Evolutionary conservation across 2,329 filamentous ascomycete species (phyloP), one percentile per base, ranked within the genome.

Genomic region (Endothia cerciana): DNA sequence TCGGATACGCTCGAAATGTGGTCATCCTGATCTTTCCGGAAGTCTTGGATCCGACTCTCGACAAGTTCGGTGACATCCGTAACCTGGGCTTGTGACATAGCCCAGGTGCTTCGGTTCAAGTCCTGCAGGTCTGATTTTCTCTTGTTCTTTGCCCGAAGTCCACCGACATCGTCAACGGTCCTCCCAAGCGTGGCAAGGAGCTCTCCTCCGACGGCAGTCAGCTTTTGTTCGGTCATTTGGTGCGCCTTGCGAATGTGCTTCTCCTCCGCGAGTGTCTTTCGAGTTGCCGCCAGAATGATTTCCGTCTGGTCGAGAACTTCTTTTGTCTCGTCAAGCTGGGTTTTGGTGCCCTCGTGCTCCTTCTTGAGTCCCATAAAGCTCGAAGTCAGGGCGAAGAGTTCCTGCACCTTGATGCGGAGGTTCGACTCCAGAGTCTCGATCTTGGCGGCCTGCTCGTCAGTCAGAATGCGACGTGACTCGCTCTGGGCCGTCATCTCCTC

Each of bases 351-450:
- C 70, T 99, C 94, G 68, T 96, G 91, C 68, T 97, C 93, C 74
- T 94, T 93, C 78, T 95, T 97, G 72, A 98, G 78, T 0, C 87
- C 89, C 79, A 94, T 93, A 76, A 98, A 97, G 70, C 88, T 93
- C 51, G 90, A 93, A 0, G 92, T 97, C 45, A 98, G 80, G 13
- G 88, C 87, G 75, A 97, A 94, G 0, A 99, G 83, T 76, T 99
- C 94, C 73, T 98, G 93, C 1, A 96, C 90, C 76, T 97, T 98
- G 80, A 97, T 95, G 28, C 93, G 89, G 63, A 99, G 82, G 73
- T 95, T 97, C 45, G 86, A 87, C 76, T 99, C 95, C 80, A 98
- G 90, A 0, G 92, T 94, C 74, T 97, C 93, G 57, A 99, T 93
- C 76, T 93, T 94, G 71, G 94, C 93, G 8, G 89, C 86, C 73